Evolutionary conservation across 345 rosid genomes (phyloP).

Genomic region (Gynandropsis gynandra): DNA sequence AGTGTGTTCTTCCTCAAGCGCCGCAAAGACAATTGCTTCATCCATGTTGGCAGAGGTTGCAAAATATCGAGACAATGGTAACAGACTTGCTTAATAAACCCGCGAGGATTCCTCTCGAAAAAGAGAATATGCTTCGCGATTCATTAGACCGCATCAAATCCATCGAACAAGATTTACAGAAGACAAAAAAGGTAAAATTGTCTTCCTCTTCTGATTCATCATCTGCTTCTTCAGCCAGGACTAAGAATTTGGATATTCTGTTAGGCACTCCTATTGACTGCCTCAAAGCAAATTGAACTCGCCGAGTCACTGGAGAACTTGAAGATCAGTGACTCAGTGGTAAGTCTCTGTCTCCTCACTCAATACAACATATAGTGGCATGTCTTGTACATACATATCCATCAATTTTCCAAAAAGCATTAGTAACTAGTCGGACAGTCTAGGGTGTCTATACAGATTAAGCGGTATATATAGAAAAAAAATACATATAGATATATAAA

Average conservation of each 20-base stretch:
- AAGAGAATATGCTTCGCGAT: conserved; percentile 77
- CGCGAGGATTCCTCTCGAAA: conserved; percentile 71
- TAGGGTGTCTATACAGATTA: no score
- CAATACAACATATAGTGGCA: not conserved
- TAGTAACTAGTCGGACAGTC: no score
- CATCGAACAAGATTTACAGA: conserved; percentile 82
- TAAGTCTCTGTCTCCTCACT: conserved; percentile 31
- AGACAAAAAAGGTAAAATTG: conserved; percentile 61
- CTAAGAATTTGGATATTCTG: not conserved
- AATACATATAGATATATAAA: no score
- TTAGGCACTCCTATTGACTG: conserved; percentile 81
- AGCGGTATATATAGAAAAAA: no score
- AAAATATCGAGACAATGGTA: conserved; percentile 60
- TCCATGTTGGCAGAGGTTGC: conserved; percentile 88
- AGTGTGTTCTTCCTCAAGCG: conserved; percentile 26
- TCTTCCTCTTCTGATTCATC: not conserved
- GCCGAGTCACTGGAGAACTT: conserved; percentile 70
- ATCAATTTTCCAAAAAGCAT: no score
- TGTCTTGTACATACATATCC: not conserved
- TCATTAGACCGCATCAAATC: conserved; percentile 71
- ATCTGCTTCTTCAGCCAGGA: no score
- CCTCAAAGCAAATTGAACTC: conserved; percentile 88
- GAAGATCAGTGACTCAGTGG: conserved; percentile 41
- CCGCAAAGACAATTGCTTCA: conserved; percentile 41
- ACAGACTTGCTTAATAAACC: conserved; percentile 58